These are phyloP conservation scores for Mycena olivaceomarginata DNA, from an alignment of 768 basidiomycete genomes.

Conservation along the genomic window DNA sequence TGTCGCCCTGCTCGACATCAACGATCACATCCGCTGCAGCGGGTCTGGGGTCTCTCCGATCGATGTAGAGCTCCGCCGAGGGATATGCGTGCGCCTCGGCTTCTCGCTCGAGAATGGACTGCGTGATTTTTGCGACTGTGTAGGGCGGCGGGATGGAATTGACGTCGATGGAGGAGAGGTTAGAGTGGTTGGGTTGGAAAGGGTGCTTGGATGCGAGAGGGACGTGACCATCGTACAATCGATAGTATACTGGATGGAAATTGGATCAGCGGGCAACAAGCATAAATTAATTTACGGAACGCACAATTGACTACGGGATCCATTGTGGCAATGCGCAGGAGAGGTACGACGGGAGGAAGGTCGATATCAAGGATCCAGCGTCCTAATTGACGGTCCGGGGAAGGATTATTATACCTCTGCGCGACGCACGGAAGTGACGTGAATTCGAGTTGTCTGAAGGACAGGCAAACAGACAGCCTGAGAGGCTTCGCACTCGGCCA, in stretches of 20 bases:
- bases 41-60: not conserved
- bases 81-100: not conserved
- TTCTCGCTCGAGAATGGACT: not conserved
- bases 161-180: not conserved
- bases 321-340: not conserved
- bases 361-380: not conserved
- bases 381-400: not conserved
- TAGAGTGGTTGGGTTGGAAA: not conserved
- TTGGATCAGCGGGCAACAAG: constrained; percentile 4
- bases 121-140: not conserved
- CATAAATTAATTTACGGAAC: not conserved
- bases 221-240: not conserved
- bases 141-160: not conserved
- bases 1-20: not conserved
- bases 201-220: constrained; percentile 1
- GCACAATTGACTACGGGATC: not conserved
- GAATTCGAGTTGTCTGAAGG: constrained; percentile 14
- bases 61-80: constrained; percentile 1
- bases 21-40: not conserved
- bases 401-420: constrained; percentile 2
- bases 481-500: constrained; percentile 8
- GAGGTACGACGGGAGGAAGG: not conserved
- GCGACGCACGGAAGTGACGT: constrained; percentile 9
- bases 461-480: constrained; percentile 3
- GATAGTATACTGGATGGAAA: constrained; percentile 7